A percentile compares a stretch with the other conserved stretches of the same genome.
phyloP scores from a whole-genome alignment of 2,329 filamentous ascomycete genomes.

The Mycosphaerella sp. region DNA sequence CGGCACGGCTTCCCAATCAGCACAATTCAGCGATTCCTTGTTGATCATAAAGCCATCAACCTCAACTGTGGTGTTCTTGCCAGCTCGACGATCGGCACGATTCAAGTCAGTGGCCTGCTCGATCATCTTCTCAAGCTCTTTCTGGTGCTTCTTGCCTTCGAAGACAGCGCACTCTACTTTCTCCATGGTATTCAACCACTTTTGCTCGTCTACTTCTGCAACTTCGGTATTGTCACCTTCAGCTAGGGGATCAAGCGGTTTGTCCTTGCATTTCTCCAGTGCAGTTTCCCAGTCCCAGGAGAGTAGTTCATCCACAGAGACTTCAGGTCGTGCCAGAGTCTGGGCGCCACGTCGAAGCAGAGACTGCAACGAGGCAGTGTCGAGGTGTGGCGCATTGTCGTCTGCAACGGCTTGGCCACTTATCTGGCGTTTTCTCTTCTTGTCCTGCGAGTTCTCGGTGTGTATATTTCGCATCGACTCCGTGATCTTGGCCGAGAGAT shows the following conservation, averaged over 20 bases:
- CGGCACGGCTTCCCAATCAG: slow-evolving; percentile 53
- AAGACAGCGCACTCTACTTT: slow-evolving; percentile 53
- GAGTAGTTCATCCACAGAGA: slow-evolving; percentile 52
- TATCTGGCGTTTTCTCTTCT: slow-evolving; percentile 31
- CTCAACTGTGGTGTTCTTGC: slow-evolving; percentile 55
- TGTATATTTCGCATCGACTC: slow-evolving; percentile 54
- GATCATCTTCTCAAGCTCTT: slow-evolving; percentile 33
- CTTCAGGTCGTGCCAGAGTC: slow-evolving; percentile 47
- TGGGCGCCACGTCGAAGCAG: slow-evolving; percentile 51
- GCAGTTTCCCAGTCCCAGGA: slow-evolving; percentile 53
- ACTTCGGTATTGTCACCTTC: slow-evolving; percentile 29
- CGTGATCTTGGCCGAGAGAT: slow-evolving; percentile 55
- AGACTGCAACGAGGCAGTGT: slow-evolving; percentile 48
- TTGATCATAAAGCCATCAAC: slow-evolving; percentile 51
- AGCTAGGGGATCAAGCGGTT: slow-evolving; percentile 40
- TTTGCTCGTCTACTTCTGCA: slow-evolving; percentile 43
- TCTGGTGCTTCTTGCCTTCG: slow-evolving; percentile 49
- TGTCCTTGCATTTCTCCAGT: slow-evolving; percentile 50
- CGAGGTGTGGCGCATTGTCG: slow-evolving; percentile 49
- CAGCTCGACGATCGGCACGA: slow-evolving; percentile 46
- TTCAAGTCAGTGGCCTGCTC: slow-evolving; percentile 27
- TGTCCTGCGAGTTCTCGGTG: slow-evolving; percentile 29
- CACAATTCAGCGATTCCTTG: slow-evolving; percentile 51
- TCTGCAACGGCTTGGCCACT: slow-evolving; percentile 34
- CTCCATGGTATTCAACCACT: slow-evolving; percentile 53